These are phyloP conservation scores for Mycena polygramma DNA, from an alignment of 768 basidiomycete species.

Conservation along the genomic window DNA sequence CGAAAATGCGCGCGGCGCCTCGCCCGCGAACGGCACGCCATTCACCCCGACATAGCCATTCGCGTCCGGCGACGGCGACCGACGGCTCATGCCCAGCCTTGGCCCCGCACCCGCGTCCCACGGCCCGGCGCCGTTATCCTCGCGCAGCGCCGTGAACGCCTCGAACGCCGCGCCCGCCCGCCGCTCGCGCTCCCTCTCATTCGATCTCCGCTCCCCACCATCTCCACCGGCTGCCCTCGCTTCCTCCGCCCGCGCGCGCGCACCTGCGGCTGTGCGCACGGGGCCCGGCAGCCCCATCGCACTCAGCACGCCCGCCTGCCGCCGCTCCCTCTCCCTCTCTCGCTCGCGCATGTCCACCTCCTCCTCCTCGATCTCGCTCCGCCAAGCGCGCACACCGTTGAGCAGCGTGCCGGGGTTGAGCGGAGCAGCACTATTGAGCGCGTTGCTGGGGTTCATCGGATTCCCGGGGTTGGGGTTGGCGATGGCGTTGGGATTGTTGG, in stretches of 20 bases:
- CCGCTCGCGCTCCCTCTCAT: slow-evolving; percentile 57
- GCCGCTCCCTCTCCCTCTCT: slow-evolving; percentile 53
- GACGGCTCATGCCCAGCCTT: slow-evolving; percentile 26
- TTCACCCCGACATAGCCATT: slow-evolving; percentile 41
- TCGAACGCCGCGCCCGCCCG: slow-evolving; percentile 47
- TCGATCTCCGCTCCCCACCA: slow-evolving; percentile 3
- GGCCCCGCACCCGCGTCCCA: slow-evolving; percentile 43
- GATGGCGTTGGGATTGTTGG: background rate
- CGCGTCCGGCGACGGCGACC: slow-evolving; percentile 18
- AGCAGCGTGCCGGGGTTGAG: background rate
- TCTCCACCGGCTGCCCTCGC: slow-evolving; percentile 13
- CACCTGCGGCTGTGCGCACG: slow-evolving; percentile 6
- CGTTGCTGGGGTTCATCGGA: background rate
- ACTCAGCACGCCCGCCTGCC: slow-evolving; percentile 27
- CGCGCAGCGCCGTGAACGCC: slow-evolving; percentile 10
- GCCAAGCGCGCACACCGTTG: slow-evolving; percentile 33
- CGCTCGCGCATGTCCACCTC: slow-evolving; percentile 17
- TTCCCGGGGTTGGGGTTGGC: no score
- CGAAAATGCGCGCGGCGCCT: slow-evolving; percentile 37
- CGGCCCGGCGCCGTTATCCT: no score
- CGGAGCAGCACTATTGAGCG: background rate
- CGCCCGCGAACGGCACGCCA: slow-evolving; percentile 27
- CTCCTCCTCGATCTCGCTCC: slow-evolving; percentile 10
- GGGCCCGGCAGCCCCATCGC: slow-evolving; percentile 30
- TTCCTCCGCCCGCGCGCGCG: slow-evolving; percentile 9